These are phyloP conservation scores for Ogataea thermomethanolica DNA, from an alignment of 805 yeast genomes.

Conservation along the genomic window DNA sequence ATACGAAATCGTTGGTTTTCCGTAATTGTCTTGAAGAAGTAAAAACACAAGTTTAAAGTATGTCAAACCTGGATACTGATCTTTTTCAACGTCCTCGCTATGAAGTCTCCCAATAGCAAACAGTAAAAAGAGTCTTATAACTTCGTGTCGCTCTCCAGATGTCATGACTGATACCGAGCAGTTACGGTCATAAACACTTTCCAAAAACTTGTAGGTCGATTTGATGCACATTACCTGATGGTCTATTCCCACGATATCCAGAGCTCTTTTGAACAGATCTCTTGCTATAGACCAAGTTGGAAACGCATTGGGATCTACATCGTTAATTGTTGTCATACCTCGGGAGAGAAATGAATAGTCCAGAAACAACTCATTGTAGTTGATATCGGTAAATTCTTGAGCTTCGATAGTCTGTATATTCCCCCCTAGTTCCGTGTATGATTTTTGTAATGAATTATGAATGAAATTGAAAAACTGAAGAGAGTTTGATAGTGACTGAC, in stretches of 20 bases:
- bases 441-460: not conserved
- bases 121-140: slow-evolving; percentile 3
- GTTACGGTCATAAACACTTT: not conserved
- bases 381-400: not conserved
- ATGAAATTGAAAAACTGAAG: slow-evolving; percentile 5
- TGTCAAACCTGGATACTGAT: slow-evolving; percentile 9
- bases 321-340: not conserved
- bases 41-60: slow-evolving; percentile 3
- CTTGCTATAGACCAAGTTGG: slow-evolving; percentile 1
- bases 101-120: slow-evolving; percentile 10
- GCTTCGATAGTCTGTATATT: not conserved
- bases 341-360: slow-evolving; percentile 7
- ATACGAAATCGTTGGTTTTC: not conserved
- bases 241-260: slow-evolving; percentile 5
- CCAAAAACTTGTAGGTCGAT: slow-evolving; percentile 3
- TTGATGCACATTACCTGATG: slow-evolving; percentile 7
- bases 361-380: slow-evolving; percentile 7
- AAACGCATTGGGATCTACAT: not conserved
- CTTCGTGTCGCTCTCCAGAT: not conserved
- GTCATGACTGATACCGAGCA: slow-evolving; percentile 1
- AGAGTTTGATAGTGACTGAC: slow-evolving; percentile 6
- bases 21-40: slow-evolving; percentile 2
- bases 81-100: slow-evolving; percentile 6
- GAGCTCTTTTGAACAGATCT: slow-evolving; percentile 2
- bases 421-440: not conserved